Conservation (phyloP, 1,284 basidiomycete genomes). For the Fomitopsis schrenkii region DNA sequence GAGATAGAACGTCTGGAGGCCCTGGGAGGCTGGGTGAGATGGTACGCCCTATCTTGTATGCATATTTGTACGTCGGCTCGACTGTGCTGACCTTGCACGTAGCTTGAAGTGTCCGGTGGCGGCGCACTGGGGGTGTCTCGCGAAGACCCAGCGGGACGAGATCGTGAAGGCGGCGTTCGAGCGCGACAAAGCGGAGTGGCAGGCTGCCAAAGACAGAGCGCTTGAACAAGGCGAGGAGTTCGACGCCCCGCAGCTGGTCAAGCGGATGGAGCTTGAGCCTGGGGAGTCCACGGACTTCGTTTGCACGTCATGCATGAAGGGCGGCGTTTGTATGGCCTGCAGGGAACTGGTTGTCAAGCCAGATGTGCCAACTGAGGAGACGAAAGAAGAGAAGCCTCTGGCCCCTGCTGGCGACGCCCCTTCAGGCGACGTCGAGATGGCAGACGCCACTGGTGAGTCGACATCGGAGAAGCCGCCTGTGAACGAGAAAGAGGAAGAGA, state of each 20-base stretch:
- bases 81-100: not conserved
- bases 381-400: not conserved
- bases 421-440: constrained; percentile 15
- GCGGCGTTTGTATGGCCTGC: constrained; percentile 77
- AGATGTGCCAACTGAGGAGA: constrained; percentile 24
- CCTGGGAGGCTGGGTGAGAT: constrained; percentile 84
- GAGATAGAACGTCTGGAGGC: constrained; percentile 49
- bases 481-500: constrained; percentile 13
- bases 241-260: constrained; percentile 25
- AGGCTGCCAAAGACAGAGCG: not conserved
- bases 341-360: constrained; percentile 50
- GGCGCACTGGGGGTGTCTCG: constrained; percentile 80
- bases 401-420: not conserved
- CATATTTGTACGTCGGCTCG: not conserved
- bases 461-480: not conserved
- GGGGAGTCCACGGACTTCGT: constrained; percentile 74
- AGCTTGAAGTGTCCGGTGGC: constrained; percentile 76
- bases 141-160: constrained; percentile 61
- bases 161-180: constrained; percentile 62
- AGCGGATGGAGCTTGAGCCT: constrained; percentile 42
- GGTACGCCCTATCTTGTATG: constrained; percentile 39
- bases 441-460: constrained; percentile 6
- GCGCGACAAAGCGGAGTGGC: constrained; percentile 43
- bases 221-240: not conserved
- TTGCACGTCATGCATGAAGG: constrained; percentile 73